Base-by-base conservation (phyloP, 2,329 filamentous ascomycete genomes). In the Fusarium aywerte region DNA sequence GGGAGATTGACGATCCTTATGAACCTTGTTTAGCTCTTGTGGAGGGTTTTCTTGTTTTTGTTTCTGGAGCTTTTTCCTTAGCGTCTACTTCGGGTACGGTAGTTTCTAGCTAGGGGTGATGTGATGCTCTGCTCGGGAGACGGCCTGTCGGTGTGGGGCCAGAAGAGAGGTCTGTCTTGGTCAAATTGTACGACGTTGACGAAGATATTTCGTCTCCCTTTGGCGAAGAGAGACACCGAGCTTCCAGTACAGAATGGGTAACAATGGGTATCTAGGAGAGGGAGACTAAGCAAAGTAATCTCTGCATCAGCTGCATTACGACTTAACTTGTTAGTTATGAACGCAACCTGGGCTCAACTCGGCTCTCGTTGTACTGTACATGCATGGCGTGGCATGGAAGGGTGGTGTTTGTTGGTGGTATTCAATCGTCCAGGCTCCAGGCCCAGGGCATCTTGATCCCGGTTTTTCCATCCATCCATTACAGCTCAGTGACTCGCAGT, bases 31-130 rank as follows among this genome's bases (percentile, higher is more conserved):
- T 39, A 52, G 56, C 39, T 65, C 49, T 62, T 39, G 47, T 50
- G 23, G 43, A 42, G 25, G 39, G 49, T 51, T 48, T 65, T 65
- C 63, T 66, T 66, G 63, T 66, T 66, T 66, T 66, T 57, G 48
- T 65, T 61, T 59, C 48, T 61, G 60, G 53, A 65, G 62, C 62
- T 44, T 65, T 50, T 48, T 42, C 25, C 25, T 57, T 66, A 66
- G 63, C 62, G 62, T 42, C 62, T 20, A 25, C 32, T 49, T 27
- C 45, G 21, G 21, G 31, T 39, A 35, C 16, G 45, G 45, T 51
- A 40, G 48, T 42, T 20, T 51, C 18, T 51, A 36, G 23, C 50
- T 66, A 54, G 62, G 50, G 38, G 62, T 65, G 62, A 65, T 65
- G 62, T 50, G 61, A 65, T 65, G 62, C 50, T 32, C 27, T 36